These are phyloP conservation scores for Gnomoniopsis sp. DNA, from an alignment of 2,329 filamentous ascomycete species.

Conservation along the genomic window DNA sequence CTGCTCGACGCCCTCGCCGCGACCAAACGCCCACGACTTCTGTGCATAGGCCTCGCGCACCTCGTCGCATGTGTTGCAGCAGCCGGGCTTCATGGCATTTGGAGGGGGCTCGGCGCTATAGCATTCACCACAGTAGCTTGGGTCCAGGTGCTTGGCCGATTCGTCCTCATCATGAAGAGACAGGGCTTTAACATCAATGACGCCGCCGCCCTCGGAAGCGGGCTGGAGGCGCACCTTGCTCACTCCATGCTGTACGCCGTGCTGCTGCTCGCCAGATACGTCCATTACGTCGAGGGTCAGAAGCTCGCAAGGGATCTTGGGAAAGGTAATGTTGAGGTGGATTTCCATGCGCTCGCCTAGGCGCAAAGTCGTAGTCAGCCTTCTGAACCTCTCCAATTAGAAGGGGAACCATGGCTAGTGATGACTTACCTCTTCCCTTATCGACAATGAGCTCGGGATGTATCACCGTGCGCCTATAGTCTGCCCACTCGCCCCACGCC, in stretches of 20 bases:
- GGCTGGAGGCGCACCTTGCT: slow-evolving; percentile 82
- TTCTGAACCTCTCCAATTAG: neutral
- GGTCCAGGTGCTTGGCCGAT: slow-evolving; percentile 74
- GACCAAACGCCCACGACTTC: slow-evolving; percentile 89
- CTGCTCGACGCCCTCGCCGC: slow-evolving; percentile 89
- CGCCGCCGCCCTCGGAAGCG: slow-evolving; percentile 68
- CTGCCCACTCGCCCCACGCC: slow-evolving; percentile 91
- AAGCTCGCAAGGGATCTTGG: slow-evolving; percentile 88
- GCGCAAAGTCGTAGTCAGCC: slow-evolving; percentile 17
- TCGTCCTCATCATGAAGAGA: slow-evolving; percentile 69
- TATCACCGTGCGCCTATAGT: slow-evolving; percentile 82
- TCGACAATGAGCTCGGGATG: slow-evolving; percentile 94
- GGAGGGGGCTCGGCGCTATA: slow-evolving; percentile 77
- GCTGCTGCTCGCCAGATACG: slow-evolving; percentile 94
- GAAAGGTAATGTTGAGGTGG: slow-evolving; percentile 95
- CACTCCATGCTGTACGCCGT: slow-evolving; percentile 88
- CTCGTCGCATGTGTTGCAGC: slow-evolving; percentile 96
- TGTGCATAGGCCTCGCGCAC: slow-evolving; percentile 91
- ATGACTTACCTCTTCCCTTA: slow-evolving; percentile 76
- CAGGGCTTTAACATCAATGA: slow-evolving; percentile 68
- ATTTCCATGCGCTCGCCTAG: slow-evolving; percentile 98
- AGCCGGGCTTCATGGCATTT: slow-evolving; percentile 74
- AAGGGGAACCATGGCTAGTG: neutral
- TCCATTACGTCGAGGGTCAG: slow-evolving; percentile 99
- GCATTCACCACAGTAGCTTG: slow-evolving; percentile 88